Base-by-base conservation (phyloP, 2,329 filamentous ascomycete genomes). In the Verticillium alfalfae region DNA sequence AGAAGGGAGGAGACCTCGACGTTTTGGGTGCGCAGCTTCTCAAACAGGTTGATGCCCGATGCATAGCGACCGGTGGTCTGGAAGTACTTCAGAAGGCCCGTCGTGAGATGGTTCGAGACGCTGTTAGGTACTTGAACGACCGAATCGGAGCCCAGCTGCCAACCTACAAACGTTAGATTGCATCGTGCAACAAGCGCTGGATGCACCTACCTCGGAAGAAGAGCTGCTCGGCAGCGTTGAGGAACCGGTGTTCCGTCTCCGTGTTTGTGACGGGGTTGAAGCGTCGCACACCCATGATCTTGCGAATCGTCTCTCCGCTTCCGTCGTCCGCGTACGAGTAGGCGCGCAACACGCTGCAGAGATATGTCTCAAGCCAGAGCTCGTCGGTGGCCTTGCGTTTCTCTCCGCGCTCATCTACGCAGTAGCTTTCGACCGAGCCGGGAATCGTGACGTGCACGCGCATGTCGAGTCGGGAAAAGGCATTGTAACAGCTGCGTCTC, bases 181-280 rank as follows among this genome's bases (percentile, higher is more conserved):
- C 31, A n/a, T 34, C 1, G n/a, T 5, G 18, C 38, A 15, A 65
- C 74, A 61, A 8, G 9, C 2, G 22, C 13, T 4, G 5, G 4
- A 52, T 4, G 8, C 2, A 10, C 45, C 6, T 75, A 92, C 93
- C 94, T 76, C 91, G 87, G 78, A 98, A 98, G 77, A 99, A 99
- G 37, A 99, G 82, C 70, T 91, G 90, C 77, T 99, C 95, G 12
- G 95, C 95, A 22, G 95, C 92, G 70, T 96, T 91, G 52, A 99
- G 81, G 73, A 99, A 99, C 66, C 92, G 92, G 73, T 99, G 95
- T 76, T 99, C 95, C 64, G 92, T 93, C 75, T 99, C 95, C n/a
- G 95, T 98, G 75, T 91, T 98, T 57, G 93, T 97, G 64, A 99
- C 92, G 1, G 95, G 95, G 72, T 99, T 99, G 83, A 99, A 98